Evolutionary conservation across 257 asterid genomes (phyloP).

Genomic region (Penstemon eatonii): DNA sequence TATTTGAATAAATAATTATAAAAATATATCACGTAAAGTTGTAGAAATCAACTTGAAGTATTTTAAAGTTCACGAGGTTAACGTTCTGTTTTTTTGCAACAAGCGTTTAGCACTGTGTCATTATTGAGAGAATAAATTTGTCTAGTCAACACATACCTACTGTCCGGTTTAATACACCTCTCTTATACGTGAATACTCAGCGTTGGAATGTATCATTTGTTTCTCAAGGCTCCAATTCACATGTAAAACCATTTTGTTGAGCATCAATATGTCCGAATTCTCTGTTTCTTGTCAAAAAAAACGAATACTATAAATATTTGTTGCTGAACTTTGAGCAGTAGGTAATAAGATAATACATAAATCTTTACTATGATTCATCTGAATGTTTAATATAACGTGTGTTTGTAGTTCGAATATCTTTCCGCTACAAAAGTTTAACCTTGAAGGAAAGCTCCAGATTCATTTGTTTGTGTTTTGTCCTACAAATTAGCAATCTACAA

Average conservation of each 20-base stretch:
- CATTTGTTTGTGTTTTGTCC: neutral
- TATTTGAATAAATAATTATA: too few relatives aligned
- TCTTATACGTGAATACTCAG: neutral
- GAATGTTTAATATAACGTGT: neutral
- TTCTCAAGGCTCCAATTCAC: neutral
- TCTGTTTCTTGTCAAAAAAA: neutral
- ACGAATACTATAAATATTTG: neutral
- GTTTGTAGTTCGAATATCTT: neutral
- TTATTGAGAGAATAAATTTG: constrained; percentile 31
- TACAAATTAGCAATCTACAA: neutral
- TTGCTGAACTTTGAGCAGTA: neutral
- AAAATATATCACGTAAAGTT: too few relatives aligned
- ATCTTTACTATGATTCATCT: neutral
- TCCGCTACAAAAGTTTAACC: neutral
- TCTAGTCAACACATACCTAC: neutral
- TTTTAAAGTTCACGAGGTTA: neutral
- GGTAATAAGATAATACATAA: neutral
- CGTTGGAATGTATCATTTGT: neutral
- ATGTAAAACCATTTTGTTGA: neutral
- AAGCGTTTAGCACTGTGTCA: constrained; percentile 5
- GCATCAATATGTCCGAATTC: neutral
- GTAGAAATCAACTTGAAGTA: too few relatives aligned
- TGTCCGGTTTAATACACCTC: neutral
- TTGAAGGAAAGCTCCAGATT: neutral
- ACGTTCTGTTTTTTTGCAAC: neutral